Conservation (phyloP, 2,329 filamentous ascomycete genomes). For the Dactylellina drechsleri region DNA sequence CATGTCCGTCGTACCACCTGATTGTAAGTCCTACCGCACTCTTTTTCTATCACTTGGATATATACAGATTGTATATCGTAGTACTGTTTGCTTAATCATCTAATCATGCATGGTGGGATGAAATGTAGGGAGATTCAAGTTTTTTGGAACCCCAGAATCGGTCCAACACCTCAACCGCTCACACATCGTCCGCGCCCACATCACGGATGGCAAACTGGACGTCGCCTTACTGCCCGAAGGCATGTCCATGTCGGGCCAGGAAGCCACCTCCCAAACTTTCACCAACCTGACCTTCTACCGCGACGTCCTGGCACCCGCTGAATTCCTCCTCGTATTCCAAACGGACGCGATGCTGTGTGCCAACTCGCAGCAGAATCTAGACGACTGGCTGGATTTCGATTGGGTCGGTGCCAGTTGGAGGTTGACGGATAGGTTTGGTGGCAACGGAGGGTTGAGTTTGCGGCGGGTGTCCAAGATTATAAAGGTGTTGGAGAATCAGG, state of each 20-base stretch:
- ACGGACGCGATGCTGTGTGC: conserved; percentile 69
- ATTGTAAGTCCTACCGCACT: conserved; percentile 66
- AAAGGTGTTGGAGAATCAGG: conserved; percentile 66
- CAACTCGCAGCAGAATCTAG: conserved; percentile 65
- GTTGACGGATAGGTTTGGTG: conserved; percentile 63
- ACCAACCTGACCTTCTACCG: conserved; percentile 67
- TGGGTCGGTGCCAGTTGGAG: conserved; percentile 68
- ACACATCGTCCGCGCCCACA: conserved; percentile 52
- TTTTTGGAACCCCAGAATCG: conserved; percentile 67
- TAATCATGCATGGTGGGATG: background rate
- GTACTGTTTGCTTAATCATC: background rate
- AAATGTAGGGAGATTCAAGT: conserved; percentile 42
- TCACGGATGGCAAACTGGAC: conserved; percentile 60
- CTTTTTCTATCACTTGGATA: background rate
- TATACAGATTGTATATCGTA: background rate
- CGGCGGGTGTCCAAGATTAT: conserved; percentile 68
- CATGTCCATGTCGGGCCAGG: conserved; percentile 66
- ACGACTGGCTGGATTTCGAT: conserved; percentile 67
- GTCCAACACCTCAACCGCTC: conserved; percentile 62
- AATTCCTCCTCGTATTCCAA: conserved; percentile 69
- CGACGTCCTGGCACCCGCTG: conserved; percentile 60
- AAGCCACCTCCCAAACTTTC: conserved; percentile 68
- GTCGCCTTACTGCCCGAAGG: conserved; percentile 67
- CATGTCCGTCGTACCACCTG: conserved; percentile 68
- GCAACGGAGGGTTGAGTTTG: conserved; percentile 68